These are phyloP conservation scores for Bimuria novae-zelandiae DNA, from an alignment of 2,329 filamentous ascomycete genomes.

Conservation along the genomic window DNA sequence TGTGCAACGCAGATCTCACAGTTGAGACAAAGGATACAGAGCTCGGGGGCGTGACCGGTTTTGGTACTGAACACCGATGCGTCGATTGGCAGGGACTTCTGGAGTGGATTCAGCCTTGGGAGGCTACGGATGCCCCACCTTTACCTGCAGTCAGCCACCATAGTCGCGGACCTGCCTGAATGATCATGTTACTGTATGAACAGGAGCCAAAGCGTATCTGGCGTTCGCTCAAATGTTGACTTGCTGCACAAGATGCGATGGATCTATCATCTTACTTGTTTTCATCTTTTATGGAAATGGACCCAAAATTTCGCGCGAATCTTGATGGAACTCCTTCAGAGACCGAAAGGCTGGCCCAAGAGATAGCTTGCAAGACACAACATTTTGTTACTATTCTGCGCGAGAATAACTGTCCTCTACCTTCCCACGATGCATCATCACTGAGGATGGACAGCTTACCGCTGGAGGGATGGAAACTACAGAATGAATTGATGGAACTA, in stretches of 20 bases:
- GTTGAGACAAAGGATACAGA: neutral
- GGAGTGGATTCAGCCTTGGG: neutral
- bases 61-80: neutral
- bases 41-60: slow-evolving; percentile 1
- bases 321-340: no score
- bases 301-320: no score
- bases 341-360: no score
- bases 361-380: no score
- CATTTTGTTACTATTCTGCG: no score
- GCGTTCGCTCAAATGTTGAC: no score
- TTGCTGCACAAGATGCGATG: no score
- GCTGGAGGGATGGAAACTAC: neutral
- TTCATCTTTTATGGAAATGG: no score
- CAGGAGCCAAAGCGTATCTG: no score
- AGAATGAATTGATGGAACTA: neutral
- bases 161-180: neutral
- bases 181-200: neutral
- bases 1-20: slow-evolving; percentile 2
- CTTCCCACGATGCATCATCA: neutral
- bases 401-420: no score
- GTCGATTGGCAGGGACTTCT: no score
- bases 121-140: neutral
- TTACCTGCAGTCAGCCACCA: neutral
- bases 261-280: no score
- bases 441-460: neutral